Evolutionary conservation across 805 yeast species (phyloP), one percentile per base, ranked within the genome.

Genomic region (Huiozyma sinensis): DNA sequence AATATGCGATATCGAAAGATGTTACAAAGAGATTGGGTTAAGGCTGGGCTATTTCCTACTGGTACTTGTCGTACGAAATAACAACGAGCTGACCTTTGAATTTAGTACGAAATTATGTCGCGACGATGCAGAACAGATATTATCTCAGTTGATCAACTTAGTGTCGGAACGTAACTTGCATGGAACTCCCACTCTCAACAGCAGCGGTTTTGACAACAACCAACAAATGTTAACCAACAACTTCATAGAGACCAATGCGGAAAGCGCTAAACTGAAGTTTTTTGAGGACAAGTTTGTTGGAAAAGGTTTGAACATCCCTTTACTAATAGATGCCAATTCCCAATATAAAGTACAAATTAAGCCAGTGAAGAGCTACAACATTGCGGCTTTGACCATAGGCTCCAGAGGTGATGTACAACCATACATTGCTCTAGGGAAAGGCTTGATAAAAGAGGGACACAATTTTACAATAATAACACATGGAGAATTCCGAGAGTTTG

Each of bases 401-500:
- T 87, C 96, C 0, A 72, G 97, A 46, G 97, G 97, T 32, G 97
- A 90, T 63, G 97, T 90, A 6, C 97, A 90, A 63, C 97, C 97
- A 0, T 90, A 88, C 59, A 83, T 90, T 51, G 90, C 97, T 0
- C 64, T 90, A n/a, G 92, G 86, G 0, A 77, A 79, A 51, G 95
- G 89, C 0, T 67, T 90, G 37, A 62, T 77, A 39, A 69, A 67
- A 27, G 96, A 90, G 52, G 97, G 97, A 0, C 97, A 90, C 57
- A 62, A 64, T 13, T 95, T 86, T 1, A 78, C 79, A 28, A 89
- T 90, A 45, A 94, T 90, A 0, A 83, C 96, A 0, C 97, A 90
- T 61, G 55, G 53, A 0, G 97, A 90, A 60, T 90, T 89, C 60
- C 69, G 73, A 52, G 78, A 70, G 3, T 88, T 95, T 88, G 76